A percentile compares a stretch with the other conserved stretches of the same genome.
Conservation (phyloP, 1,284 basidiomycete genomes). For the Microbotryum saponariae region DNA sequence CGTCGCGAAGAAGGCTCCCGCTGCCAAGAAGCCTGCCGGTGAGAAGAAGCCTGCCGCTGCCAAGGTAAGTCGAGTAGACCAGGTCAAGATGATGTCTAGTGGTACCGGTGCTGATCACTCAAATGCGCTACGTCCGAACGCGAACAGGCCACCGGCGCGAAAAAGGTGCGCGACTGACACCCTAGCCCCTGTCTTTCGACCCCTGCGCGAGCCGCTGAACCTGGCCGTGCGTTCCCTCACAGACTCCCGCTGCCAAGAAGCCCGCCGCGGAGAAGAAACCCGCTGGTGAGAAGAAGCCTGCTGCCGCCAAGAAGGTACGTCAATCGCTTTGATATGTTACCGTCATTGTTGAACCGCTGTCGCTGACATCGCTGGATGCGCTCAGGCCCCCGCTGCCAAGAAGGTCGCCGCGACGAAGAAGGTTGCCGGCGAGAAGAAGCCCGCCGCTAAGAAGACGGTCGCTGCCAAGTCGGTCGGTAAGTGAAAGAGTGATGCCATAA, state of each 20-base stretch:
- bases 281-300: not conserved
- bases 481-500: no score
- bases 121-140: not conserved
- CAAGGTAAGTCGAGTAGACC: not conserved
- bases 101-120: no score
- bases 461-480: constrained; percentile 2
- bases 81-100: no score
- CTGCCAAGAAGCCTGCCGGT: constrained; percentile 1
- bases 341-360: not conserved
- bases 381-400: constrained; percentile 1
- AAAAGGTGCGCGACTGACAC: constrained; percentile 2
- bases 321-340: no score
- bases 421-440: not conserved
- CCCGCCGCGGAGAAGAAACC: not conserved
- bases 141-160: constrained; percentile 2
- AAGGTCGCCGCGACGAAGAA: not conserved
- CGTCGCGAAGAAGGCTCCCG: constrained; percentile 12
- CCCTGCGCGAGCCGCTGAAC: no score
- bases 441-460: not conserved
- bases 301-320: not conserved
- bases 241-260: constrained; percentile 1
- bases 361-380: not conserved
- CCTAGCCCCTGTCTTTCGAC: not conserved
- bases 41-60: constrained; percentile 6
- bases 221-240: no score